These are phyloP conservation scores for Mikania micrantha DNA, from an alignment of 129 eudicot genomes.

Conservation along the genomic window DNA sequence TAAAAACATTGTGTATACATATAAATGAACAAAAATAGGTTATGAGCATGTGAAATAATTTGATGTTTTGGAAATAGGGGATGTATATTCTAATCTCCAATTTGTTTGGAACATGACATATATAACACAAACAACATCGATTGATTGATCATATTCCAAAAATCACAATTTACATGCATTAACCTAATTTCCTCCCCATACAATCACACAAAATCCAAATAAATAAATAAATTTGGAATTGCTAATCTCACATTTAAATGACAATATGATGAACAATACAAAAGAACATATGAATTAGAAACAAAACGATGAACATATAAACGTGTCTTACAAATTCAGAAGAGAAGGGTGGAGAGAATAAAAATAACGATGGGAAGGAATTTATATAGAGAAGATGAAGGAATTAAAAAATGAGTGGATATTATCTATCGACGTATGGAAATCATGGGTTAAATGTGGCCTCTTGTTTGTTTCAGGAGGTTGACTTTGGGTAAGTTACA, in stretches of 20 bases:
- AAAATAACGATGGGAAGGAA: neutral
- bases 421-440: constrained; percentile 14
- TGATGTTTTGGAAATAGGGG: too few relatives aligned
- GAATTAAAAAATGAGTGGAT: too few relatives aligned
- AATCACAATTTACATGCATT: neutral
- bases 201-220: too few relatives aligned
- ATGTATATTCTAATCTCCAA: neutral
- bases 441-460: constrained; percentile 26
- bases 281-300: too few relatives aligned
- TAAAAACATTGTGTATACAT: too few relatives aligned
- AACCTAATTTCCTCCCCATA: neutral
- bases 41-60: neutral
- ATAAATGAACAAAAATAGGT: neutral
- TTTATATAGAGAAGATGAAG: constrained; percentile 10
- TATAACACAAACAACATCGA: neutral
- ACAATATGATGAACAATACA: neutral
- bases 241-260: constrained; percentile 1
- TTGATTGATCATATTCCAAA: neutral
- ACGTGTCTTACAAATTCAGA: constrained; percentile 18
- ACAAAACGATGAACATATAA: too few relatives aligned
- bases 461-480: constrained; percentile 23
- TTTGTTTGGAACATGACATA: neutral
- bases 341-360: constrained; percentile 3
- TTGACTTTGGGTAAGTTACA: neutral
- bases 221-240: neutral